Base-by-base conservation (phyloP, 2,329 filamentous ascomycete genomes). In the Cercospora nicotianae region DNA sequence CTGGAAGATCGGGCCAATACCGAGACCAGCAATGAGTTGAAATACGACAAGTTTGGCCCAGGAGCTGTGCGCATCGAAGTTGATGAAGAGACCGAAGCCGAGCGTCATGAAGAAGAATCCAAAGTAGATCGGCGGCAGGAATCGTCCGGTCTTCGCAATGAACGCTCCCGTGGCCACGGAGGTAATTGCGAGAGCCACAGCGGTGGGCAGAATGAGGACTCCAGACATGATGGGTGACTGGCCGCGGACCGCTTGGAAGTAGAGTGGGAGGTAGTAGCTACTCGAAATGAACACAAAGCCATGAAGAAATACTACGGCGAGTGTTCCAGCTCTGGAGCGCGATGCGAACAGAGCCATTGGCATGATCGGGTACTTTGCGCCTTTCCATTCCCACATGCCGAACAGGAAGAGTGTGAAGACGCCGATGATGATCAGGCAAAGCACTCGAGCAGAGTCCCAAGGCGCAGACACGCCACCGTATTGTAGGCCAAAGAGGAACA, bases 401-500 rank as follows among this genome's bases (percentile, higher is more conserved):
- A 96, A 96, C 45, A 93, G 71, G 12, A 71, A 85, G 53, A 76
- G 75, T 3, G 85, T 84, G 30, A 91, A 66, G 26, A 87, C 75
- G 23, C 92, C 92, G 72, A 94, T 93, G 60, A 94, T 81, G 71
- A 96, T 84, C 30, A 96, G 84, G 74, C 91, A 93, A 73, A 96
- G 85, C 33, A 94, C 90, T 0, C 87, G 89, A 1, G 90, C 84
- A 0, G 91, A 94, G 63, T 81, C 80, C 93, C 93, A 96, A 1
- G 93, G 90, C 70, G 87, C 87, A 23, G 84, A 84, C 62, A 93
- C 86, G 60, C 92, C 93, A 64, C 93, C 94, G 69, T 94, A 92
- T 76, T 96, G 90, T 10, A 97, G 86, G 0, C 93, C 94, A 51
- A 97, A 87, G 3, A 97, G 87, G 71, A 96, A 84, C 91, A 96